Percentiles rank a stretch among this genome's conserved stretches.
These are phyloP conservation scores for Syzygium aqueum DNA, from an alignment of 345 rosid genomes.

Conservation along the genomic window DNA sequence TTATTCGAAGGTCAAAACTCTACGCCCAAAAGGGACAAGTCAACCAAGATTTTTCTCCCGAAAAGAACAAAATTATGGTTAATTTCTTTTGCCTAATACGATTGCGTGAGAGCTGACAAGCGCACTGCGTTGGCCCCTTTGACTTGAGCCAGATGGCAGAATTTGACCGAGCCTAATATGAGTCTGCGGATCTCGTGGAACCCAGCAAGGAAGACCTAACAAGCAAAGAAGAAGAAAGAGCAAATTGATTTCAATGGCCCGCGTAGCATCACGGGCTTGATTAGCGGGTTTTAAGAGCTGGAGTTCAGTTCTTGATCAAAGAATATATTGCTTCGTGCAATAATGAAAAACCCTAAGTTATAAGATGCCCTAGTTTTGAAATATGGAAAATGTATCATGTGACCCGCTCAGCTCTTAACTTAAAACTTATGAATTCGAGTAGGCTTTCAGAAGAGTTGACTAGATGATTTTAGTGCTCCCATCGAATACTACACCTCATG, in stretches of 20 bases:
- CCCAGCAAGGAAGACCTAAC: neutral
- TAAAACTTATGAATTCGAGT: fast-evolving
- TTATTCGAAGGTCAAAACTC: neutral
- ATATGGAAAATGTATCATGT: neutral
- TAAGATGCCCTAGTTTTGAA: neutral
- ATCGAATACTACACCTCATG: neutral
- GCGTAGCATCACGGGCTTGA: neutral
- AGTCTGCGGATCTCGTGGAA: neutral
- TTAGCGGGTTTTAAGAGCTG: neutral
- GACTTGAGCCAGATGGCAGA: neutral
- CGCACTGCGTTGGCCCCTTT: neutral
- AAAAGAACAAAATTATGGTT: neutral
- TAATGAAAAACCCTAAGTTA: neutral
- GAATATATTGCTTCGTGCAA: neutral
- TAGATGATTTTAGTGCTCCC: neutral
- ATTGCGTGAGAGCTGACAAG: neutral
- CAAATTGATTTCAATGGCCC: neutral
- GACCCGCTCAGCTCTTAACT: fast-evolving
- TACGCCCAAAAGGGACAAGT: neutral
- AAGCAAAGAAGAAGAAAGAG: neutral
- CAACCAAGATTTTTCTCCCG: neutral
- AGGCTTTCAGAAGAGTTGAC: neutral
- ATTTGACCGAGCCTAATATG: neutral
- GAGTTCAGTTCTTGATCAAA: neutral
- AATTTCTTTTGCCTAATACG: neutral